Base-by-base conservation (phyloP, 768 basidiomycete species). In the Fistulinella prunicolor region DNA sequence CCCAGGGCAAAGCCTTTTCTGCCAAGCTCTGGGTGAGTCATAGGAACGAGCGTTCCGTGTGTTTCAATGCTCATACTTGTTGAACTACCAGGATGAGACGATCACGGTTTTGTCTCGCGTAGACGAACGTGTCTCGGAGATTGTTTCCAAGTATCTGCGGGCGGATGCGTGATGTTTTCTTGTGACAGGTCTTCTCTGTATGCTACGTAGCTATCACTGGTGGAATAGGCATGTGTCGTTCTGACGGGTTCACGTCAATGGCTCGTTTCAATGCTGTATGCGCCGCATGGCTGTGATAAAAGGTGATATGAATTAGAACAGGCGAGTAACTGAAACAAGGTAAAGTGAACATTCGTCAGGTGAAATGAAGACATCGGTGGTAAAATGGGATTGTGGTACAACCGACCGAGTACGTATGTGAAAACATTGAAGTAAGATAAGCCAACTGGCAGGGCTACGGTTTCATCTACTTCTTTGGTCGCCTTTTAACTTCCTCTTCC, bases 401-500 rank as follows among this genome's bases (percentile, higher is more conserved):
- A 20, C 20, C 19, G 43, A 52, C 42, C 16, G 17, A 41, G 36
- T 38, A 48, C 26, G 24, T 26, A 39, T 29, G 37, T 35, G 43
- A 41, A 48, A 30, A 46, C 29, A 26, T 44, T 20, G 32, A 24
- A 4, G 10, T 44, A 41, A 46, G 32, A 49, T 56, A 49, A 30
- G 38, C 35, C 37, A 8, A 38, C 38, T 29, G 34, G 21, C 38
- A 37, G 34, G 5, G 14, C 6, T 9, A 42, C 6, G 13, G 3
- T 23, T 29, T 46, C 20, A 7, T 43, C 46, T 69, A 67, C 48
- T 69, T 69, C 47, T 67, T 67, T 17, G 65, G 65, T 46, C 77
- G 72, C 72, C 85, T 86, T 70, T 80, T 88, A 46, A 91, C 86
- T 67, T 92, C 89, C 19, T 92, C 89, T 42, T 92, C 88, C 67